Percentiles rank a stretch among this genome's conserved stretches.
phyloP scores from a whole-genome alignment of 208 protist genomes.

The Wallacemonas collosoma region DNA sequence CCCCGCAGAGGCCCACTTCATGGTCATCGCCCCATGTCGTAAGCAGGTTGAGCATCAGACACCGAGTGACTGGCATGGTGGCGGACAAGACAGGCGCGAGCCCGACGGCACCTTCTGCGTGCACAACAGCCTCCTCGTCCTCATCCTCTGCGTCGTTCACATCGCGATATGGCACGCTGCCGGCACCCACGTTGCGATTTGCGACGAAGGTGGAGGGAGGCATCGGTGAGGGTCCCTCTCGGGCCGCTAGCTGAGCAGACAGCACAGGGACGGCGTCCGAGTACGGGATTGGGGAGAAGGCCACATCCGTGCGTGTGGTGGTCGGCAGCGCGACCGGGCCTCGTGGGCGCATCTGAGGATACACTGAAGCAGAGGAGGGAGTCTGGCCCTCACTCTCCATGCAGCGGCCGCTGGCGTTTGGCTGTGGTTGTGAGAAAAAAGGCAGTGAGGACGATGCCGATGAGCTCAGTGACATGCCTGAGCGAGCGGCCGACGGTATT shows the following conservation, averaged over 20 bases:
- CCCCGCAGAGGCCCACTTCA: constrained; percentile 89
- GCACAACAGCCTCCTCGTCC: constrained; percentile 7
- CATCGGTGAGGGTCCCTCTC: too few species aligned
- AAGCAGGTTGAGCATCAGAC: constrained; percentile 67
- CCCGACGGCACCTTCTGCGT: constrained; percentile 18
- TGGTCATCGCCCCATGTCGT: constrained; percentile 89
- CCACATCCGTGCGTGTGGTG: background rate
- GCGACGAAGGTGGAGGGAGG: too few species aligned
- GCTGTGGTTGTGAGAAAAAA: too few species aligned
- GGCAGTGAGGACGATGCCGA: too few species aligned
- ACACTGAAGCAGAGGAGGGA: background rate
- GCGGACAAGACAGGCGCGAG: constrained; percentile 37
- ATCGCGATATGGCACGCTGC: too few species aligned
- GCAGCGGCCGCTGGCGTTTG: too few species aligned
- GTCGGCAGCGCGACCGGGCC: background rate
- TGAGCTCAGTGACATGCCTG: too few species aligned
- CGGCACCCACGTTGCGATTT: too few species aligned
- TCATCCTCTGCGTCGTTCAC: background rate
- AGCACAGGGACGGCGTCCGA: background rate
- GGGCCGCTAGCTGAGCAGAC: background rate
- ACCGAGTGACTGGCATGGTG: constrained; percentile 53
- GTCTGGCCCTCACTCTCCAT: background rate
- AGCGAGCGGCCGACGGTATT: too few species aligned
- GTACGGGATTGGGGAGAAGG: background rate
- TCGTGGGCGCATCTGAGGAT: constrained; percentile 10